Evolutionary conservation across 805 yeast species (phyloP), one percentile per base, ranked within the genome.

Genomic region (Pichia deserticola): DNA sequence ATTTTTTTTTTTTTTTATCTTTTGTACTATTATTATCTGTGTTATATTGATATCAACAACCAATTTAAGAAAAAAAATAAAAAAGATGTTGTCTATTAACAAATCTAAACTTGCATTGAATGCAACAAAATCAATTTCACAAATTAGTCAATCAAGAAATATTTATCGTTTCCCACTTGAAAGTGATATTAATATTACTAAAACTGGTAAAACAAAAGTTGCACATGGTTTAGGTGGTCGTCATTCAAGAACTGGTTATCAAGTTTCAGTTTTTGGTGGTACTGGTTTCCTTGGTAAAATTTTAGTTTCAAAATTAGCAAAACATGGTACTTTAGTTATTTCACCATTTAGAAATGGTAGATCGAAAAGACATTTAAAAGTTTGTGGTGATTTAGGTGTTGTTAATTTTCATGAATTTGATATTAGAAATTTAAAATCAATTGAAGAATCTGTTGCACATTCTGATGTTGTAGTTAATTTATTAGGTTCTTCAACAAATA

Each of bases 241-340:
- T 51, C 84, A 92, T 5, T 86, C 95, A 32, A 77, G 95, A 71
- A 82, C 92, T 8, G 96, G 96, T 3, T 86, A 81, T 68, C 86
- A 90, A 4, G 95, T 90, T 27, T 86, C 96, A 1, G 93, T 88
- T 3, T 88, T 88, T 62, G 96, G 96, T 9, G 86, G 84, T 36
- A 71, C 82, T 43, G 95, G 95, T 2, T 82, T 84, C 65, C 69
- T 88, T 51, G 96, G 96, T 43, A 78, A 88, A 44, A 77, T 84
- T 56, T 66, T 88, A 53, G 76, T 79, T 20, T 71, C 90, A 36
- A 84, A 82, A 61, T 72, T 88, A 58, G 95, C 92, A 54, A 76
- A 83, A 61, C 89, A 87, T 63, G 96, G 96, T 54, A 88, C 95
- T 32, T 67, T 76, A 48, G 80, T 84, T 8, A 79, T 86, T 45